Percentiles rank a stretch among this genome's conserved stretches.
Evolutionary conservation across 2,329 filamentous ascomycete genomes (phyloP).

Genomic region (Monosporascus sp.): DNA sequence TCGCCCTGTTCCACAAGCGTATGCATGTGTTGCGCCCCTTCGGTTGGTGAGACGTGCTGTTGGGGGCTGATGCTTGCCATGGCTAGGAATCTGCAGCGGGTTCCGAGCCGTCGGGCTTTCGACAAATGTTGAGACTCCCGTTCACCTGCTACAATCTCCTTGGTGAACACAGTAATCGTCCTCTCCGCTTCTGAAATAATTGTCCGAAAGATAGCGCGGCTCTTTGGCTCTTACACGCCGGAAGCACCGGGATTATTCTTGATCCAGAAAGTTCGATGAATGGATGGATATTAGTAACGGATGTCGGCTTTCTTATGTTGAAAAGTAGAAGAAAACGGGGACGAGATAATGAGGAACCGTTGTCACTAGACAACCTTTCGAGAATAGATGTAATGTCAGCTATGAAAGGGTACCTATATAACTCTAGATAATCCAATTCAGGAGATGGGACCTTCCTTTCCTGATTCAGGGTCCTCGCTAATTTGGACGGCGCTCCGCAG

Average conservation of each 20-base stretch:
- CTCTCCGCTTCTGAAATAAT: background rate
- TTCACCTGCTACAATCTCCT: background rate
- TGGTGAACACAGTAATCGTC: background rate
- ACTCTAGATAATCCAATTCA: background rate
- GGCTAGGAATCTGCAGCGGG: conserved; percentile 7
- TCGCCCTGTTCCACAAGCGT: conserved; percentile 14
- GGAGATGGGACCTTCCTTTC: too few species aligned
- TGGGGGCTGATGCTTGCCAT: conserved; percentile 14
- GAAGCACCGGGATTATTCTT: background rate
- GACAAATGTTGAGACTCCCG: conserved; percentile 5
- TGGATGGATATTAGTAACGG: too few species aligned
- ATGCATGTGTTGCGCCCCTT: conserved; percentile 11
- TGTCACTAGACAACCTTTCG: background rate
- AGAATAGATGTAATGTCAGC: background rate
- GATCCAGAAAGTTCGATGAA: background rate
- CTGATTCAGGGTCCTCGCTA: too few species aligned
- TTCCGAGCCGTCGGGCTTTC: conserved; percentile 5
- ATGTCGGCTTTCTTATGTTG: too few species aligned
- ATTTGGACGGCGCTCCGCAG: background rate
- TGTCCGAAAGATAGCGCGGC: background rate
- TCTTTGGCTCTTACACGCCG: background rate
- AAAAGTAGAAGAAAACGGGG: background rate
- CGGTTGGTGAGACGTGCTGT: conserved; percentile 7
- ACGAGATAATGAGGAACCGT: background rate
- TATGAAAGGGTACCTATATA: background rate